phyloP scores from a whole-genome alignment of 106 monocot genomes.

The Alisma plantagoaquatica region DNA sequence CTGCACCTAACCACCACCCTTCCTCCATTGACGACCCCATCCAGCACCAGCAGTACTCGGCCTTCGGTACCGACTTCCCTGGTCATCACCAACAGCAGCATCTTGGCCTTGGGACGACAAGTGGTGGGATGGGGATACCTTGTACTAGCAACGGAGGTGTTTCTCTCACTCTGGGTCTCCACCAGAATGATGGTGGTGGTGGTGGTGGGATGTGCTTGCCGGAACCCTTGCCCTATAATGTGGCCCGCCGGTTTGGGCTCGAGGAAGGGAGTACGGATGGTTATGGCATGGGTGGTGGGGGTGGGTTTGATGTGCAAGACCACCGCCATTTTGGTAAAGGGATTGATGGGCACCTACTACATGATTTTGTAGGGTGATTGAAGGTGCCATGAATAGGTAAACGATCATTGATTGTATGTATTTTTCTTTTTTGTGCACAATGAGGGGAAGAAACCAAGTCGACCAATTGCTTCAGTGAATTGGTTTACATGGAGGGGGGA shows the following conservation, averaged over 20 bases:
- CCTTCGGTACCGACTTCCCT: conserved; percentile 2
- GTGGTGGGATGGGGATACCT: too few relatives aligned
- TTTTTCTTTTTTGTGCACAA: too few relatives aligned
- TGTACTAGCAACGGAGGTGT: conserved; percentile 25
- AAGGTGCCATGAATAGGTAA: too few relatives aligned
- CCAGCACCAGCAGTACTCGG: not conserved
- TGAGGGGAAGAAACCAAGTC: too few relatives aligned
- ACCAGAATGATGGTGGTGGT: conserved; percentile 54
- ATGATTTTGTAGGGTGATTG: conserved; percentile 47
- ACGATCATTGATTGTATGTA: too few relatives aligned
- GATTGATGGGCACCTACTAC: conserved; percentile 39
- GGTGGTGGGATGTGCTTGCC: conserved; percentile 31
- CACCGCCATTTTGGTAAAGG: conserved; percentile 38
- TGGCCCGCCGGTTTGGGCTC: conserved; percentile 45
- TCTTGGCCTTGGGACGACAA: too few relatives aligned
- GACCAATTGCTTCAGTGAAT: too few relatives aligned
- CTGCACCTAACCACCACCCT: not conserved
- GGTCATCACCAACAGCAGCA: too few relatives aligned
- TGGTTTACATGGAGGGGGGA: too few relatives aligned
- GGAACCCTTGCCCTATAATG: conserved; percentile 32
- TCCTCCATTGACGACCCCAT: conserved; percentile 7
- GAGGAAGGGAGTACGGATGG: conserved; percentile 46
- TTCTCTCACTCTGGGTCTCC: conserved; percentile 65
- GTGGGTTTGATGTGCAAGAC: conserved; percentile 29
- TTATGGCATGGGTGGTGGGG: conserved; percentile 30